Evolutionary conservation across 108 stramenopile species (phyloP).

Genomic region (Cyclotella baltica): DNA sequence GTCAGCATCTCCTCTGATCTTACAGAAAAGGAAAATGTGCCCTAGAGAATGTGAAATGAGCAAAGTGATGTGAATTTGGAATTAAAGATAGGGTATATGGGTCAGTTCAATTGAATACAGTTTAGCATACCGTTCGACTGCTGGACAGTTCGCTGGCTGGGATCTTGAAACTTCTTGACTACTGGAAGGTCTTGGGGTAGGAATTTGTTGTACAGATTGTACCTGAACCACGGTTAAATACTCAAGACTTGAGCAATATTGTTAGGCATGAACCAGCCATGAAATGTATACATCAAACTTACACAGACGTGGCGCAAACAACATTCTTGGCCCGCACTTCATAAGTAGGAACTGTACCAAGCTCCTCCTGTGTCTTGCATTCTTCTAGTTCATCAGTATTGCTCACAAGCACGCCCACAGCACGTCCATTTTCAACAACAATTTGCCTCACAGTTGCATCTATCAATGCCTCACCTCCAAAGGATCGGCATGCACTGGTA

Average conservation of each 20-base stretch:
- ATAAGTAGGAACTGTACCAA: constrained; percentile 18
- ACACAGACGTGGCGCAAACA: constrained; percentile 54
- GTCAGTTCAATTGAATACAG: not conserved
- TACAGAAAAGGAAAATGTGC: constrained; percentile 53
- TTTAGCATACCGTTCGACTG: constrained; percentile 38
- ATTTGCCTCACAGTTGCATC: constrained; percentile 50
- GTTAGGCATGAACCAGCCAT: not conserved
- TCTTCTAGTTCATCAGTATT: constrained; percentile 57
- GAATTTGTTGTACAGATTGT: constrained; percentile 53
- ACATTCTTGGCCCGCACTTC: constrained; percentile 55
- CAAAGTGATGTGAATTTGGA: no score
- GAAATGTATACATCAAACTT: not conserved
- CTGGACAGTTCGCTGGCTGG: constrained; percentile 32
- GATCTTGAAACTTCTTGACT: constrained; percentile 50
- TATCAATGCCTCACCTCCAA: constrained; percentile 50
- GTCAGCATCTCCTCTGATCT: constrained; percentile 47
- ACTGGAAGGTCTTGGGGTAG: constrained; percentile 52
- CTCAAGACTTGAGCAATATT: no score
- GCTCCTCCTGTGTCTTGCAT: constrained; percentile 46
- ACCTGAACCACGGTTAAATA: not conserved
- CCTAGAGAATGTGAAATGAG: not conserved
- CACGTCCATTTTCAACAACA: constrained; percentile 46
- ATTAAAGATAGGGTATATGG: no score
- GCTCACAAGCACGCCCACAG: constrained; percentile 51
- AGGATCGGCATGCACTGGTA: constrained; percentile 36